Conservation (phyloP, 2,329 filamentous ascomycete genomes). For the Neofusicoccum laricinum region DNA sequence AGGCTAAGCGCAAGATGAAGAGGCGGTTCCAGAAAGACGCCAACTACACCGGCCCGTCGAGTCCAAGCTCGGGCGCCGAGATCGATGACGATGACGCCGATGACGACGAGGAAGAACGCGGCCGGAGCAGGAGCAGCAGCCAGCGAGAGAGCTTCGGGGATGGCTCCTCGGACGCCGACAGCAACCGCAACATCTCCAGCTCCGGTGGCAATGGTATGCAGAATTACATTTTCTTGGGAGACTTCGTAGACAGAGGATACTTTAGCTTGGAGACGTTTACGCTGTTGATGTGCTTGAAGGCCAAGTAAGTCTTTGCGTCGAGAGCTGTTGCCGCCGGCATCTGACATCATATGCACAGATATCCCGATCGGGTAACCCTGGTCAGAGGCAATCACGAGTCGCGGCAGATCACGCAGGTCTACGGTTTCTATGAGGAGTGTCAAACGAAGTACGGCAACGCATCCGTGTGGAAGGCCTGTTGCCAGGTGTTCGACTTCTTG, state of each 20-base stretch:
- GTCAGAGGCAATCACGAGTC: conserved; percentile 91
- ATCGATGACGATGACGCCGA: conserved; percentile 50
- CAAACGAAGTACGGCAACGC: conserved; percentile 98
- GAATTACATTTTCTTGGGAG: conserved; percentile 71
- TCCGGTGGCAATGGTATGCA: conserved; percentile 56
- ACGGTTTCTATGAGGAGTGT: conserved; percentile 99
- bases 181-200: conserved; percentile 36
- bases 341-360: conserved; percentile 44
- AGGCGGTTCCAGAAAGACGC: conserved; percentile 48
- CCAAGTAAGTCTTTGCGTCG: conserved; percentile 52
- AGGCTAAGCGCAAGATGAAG: conserved; percentile 80
- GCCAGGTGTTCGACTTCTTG: conserved; percentile 97
- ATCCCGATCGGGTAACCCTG: conserved; percentile 68
- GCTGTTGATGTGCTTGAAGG: conserved; percentile 68
- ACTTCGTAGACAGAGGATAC: conserved; percentile 73
- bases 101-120: conserved; percentile 47
- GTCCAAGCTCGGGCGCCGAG: conserved; percentile 39
- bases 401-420: conserved; percentile 97
- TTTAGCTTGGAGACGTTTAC: conserved; percentile 74
- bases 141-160: conserved; percentile 38
- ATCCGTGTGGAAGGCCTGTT: conserved; percentile 99
- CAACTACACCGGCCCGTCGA: conserved; percentile 53
- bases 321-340: not conserved
- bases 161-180: conserved; percentile 38
- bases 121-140: conserved; percentile 44